Evolutionary conservation across 768 basidiomycete species (phyloP), one percentile per base, ranked within the genome.

Genomic region (Amanita jacksonii): DNA sequence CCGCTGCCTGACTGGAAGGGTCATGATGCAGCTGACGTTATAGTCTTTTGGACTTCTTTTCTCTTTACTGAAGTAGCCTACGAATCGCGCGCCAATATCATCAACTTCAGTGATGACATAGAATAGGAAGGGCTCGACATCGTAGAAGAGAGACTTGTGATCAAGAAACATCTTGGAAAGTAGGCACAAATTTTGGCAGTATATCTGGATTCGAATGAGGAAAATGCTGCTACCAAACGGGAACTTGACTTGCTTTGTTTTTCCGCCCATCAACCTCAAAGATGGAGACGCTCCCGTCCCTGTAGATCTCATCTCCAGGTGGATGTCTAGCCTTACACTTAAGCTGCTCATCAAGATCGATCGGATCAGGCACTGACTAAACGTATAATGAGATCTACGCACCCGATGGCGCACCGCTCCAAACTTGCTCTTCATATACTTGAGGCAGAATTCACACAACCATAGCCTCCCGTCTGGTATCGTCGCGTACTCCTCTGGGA

Each of bases 21-120:
- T 98, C 93, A 99, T 97, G 58, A 99, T 99, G 69, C 96, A 99
- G 62, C 91, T 94, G 52, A 99, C 81, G 66, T 99, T 99, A 62
- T 91, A 92, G 57, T 91, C 87, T 64, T 91, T 92, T 44, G 85
- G 83, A 59, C 90, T 93, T 41, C 89, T 73, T 68, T 99, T 99
- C 73, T 99, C 96, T 63, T 99, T 99, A 66, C 85, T 89, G 60
- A 99, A 99, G 62, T 99, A 99, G 6, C 96, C 96, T 42, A 99
- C 85, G 57, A 99, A 99, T 42, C 86, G 81, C 22, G 91, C 85
- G 5, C 94, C 96, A 38, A 76, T 64, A 28, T 91, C 89, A 64
- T 96, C 89, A 46, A 76, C 72, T 58, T 96, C 88, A 3, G 94
- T 85, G 68, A 96, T 88, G 51, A 99, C 93, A 62, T 99, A 99